These are phyloP conservation scores for Zizania latifolia DNA, from an alignment of 176 grass and related monocot genomes.

Conservation along the genomic window DNA sequence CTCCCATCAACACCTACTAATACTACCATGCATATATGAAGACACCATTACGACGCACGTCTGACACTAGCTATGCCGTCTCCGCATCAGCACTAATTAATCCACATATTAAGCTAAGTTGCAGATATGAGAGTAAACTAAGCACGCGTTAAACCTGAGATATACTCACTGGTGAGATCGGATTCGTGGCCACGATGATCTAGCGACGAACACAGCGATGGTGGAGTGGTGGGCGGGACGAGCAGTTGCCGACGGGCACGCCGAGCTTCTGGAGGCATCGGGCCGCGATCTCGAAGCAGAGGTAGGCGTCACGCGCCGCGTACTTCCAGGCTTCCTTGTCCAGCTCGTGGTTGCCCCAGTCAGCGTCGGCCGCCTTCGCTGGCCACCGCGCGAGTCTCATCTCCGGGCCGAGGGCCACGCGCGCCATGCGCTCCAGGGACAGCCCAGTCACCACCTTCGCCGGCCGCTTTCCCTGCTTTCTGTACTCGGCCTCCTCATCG, in stretches of 20 bases:
- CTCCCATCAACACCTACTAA: neutral
- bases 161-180: too few species aligned
- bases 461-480: neutral
- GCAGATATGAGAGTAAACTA: too few species aligned
- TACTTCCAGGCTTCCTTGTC: neutral
- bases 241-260: neutral
- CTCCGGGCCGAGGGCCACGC: constrained; percentile 27
- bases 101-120: neutral
- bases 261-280: constrained; percentile 25
- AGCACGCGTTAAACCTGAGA: neutral
- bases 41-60: neutral
- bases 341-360: constrained; percentile 10
- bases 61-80: neutral
- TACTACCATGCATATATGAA: too few species aligned
- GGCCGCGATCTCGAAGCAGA: constrained; percentile 34
- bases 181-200: neutral
- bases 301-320: constrained; percentile 23
- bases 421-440: constrained; percentile 32
- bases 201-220: neutral
- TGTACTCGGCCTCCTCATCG: neutral
- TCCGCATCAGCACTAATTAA: neutral
- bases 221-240: neutral
- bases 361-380: neutral
- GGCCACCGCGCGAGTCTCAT: constrained; percentile 24
- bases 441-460: constrained; percentile 22